phyloP scores from a whole-genome alignment of 2,329 filamentous ascomycete species.

The Metarhizium sp. region DNA sequence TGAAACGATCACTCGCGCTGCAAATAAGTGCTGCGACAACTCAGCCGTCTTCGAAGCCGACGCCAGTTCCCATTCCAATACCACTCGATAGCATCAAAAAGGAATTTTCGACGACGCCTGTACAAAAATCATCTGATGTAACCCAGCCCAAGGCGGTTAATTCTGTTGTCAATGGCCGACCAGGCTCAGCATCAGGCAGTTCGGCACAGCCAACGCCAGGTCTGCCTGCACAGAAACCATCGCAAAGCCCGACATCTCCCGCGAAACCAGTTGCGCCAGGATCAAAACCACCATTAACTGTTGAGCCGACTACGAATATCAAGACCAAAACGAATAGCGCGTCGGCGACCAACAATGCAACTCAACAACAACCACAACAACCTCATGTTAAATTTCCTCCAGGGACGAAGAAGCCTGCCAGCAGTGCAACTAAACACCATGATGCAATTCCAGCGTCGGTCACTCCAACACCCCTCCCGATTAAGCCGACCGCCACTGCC shows the following conservation, averaged over 20 bases:
- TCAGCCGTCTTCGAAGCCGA: conserved; percentile 6
- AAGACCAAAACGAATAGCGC: background rate
- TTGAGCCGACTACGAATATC: background rate
- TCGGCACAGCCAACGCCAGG: conserved; percentile 1
- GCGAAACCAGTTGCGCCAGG: background rate
- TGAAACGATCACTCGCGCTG: conserved; percentile 28
- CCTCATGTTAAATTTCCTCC: conserved; percentile 23
- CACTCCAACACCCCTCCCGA: background rate
- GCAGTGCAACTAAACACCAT: background rate
- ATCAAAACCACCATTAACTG: background rate
- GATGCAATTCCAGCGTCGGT: background rate
- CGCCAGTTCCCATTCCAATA: conserved; percentile 2
- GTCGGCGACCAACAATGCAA: background rate
- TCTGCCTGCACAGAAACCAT: background rate
- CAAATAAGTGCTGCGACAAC: conserved; percentile 13
- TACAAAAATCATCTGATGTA: conserved; percentile 8
- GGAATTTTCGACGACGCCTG: conserved; percentile 5
- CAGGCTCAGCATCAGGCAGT: conserved; percentile 7
- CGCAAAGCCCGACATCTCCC: background rate
- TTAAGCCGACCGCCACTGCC: background rate
- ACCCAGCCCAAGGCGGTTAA: conserved; percentile 6
- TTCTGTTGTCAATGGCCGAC: conserved; percentile 7
- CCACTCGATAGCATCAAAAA: conserved; percentile 4
- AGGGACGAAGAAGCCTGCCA: conserved; percentile 19
- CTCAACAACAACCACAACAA: conserved; percentile 8